These are phyloP conservation scores for Pyronema domesticum DNA, from an alignment of 495 filamentous ascomycete species.

Conservation along the genomic window DNA sequence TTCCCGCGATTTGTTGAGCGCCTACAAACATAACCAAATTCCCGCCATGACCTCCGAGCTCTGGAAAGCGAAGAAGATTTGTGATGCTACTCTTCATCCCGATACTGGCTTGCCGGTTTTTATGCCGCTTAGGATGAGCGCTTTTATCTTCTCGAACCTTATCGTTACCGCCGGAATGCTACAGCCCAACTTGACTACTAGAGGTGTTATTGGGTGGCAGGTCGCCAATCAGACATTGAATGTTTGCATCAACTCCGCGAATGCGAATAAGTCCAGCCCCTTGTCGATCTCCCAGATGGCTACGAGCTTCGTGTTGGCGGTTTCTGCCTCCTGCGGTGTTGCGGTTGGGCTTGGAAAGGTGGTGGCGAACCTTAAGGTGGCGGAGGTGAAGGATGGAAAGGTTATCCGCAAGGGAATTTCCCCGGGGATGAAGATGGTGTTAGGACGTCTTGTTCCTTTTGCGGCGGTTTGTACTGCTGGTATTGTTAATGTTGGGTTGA, in stretches of 20 bases:
- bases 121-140: conserved; percentile 92
- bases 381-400: not conserved
- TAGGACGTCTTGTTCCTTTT: conserved; percentile 77
- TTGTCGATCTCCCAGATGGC: conserved; percentile 60
- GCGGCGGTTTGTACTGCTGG: conserved; percentile 82
- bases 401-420: conserved; percentile 31
- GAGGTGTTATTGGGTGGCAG: conserved; percentile 86
- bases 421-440: conserved; percentile 52
- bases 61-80: conserved; percentile 90
- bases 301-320: conserved; percentile 81
- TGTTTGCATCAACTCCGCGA: conserved; percentile 90
- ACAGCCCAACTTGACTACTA: conserved; percentile 63
- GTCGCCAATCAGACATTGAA: conserved; percentile 94
- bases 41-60: conserved; percentile 70
- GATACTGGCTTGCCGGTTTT: conserved; percentile 86
- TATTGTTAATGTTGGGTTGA: conserved; percentile 87
- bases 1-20: conserved; percentile 57
- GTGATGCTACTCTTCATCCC: conserved; percentile 89
- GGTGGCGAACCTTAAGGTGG: conserved; percentile 58
- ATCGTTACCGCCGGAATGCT: conserved; percentile 98
- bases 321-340: conserved; percentile 79
- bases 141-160: conserved; percentile 82
- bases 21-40: conserved; percentile 66
- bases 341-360: conserved; percentile 80
- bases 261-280: conserved; percentile 90